Conservation (phyloP, 257 asterid genomes). For the Nicotiana knightiana region DNA sequence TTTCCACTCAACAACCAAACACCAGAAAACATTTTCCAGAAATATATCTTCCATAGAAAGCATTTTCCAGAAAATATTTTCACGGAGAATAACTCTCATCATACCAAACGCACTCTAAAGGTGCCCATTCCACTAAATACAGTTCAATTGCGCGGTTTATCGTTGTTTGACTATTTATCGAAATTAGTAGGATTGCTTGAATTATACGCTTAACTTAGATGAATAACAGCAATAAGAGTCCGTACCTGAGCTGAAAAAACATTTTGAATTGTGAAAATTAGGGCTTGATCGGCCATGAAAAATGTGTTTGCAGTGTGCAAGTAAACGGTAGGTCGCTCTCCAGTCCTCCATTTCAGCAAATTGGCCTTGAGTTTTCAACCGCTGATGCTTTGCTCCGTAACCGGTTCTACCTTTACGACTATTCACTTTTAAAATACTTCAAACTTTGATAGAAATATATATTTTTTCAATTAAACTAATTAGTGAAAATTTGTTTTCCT, state of each 20-base stretch:
- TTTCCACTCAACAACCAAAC: neutral
- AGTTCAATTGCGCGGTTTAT: neutral
- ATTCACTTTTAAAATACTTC: too few species aligned
- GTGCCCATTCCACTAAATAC: neutral
- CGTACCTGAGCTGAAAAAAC: slow-evolving; percentile 38
- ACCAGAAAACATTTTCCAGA: neutral
- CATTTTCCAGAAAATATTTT: neutral
- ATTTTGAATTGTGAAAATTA: slow-evolving; percentile 19
- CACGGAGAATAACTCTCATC: neutral
- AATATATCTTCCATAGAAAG: too few species aligned
- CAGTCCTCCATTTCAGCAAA: slow-evolving; percentile 39
- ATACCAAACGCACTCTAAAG: neutral
- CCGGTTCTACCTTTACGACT: neutral
- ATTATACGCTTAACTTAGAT: neutral
- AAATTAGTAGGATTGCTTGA: neutral
- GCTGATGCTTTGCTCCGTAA: neutral
- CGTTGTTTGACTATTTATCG: neutral
- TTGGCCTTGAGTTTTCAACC: neutral
- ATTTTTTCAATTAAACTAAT: too few species aligned
- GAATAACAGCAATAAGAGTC: neutral
- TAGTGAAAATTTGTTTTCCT: too few species aligned
- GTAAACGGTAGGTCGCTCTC: slow-evolving; percentile 36
- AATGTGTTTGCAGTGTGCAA: slow-evolving; percentile 28
- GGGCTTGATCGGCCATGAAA: slow-evolving; percentile 24
- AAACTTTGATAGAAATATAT: too few species aligned